A percentile compares a stretch with the other conserved stretches of the same genome.
Conservation (phyloP, 2,329 filamentous ascomycete genomes). For the Microcera coccophila region DNA sequence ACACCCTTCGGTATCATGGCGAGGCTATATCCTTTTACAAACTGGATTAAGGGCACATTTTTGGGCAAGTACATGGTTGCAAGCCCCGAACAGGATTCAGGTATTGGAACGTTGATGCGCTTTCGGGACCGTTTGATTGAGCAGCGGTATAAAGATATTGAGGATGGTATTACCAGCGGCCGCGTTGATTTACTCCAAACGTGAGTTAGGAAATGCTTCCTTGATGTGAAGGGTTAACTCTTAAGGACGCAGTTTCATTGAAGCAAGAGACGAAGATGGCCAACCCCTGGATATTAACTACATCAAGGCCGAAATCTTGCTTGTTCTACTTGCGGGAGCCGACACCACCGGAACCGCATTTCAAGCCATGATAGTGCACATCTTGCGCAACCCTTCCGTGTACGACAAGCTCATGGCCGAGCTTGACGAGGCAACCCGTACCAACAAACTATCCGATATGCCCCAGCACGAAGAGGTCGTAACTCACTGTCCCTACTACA, state of each 20-base stretch:
- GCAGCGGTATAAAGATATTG: too few species aligned
- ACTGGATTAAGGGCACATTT: slow-evolving; percentile 16
- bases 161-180: too few species aligned
- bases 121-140: too few species aligned
- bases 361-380: slow-evolving; percentile 35
- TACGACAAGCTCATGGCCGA: slow-evolving; percentile 25
- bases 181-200: slow-evolving; percentile 54
- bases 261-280: slow-evolving; percentile 10
- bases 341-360: slow-evolving; percentile 49
- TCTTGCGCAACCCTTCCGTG: slow-evolving; percentile 12
- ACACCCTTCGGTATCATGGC: slow-evolving; percentile 13
- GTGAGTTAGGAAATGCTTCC: slow-evolving; percentile 45
- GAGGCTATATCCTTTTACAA: slow-evolving; percentile 15
- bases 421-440: slow-evolving; percentile 14
- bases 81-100: slow-evolving; percentile 47
- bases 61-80: slow-evolving; percentile 19
- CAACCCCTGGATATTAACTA: slow-evolving; percentile 17
- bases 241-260: slow-evolving; percentile 47
- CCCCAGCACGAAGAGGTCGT: slow-evolving; percentile 31
- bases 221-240: slow-evolving; percentile 48
- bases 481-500: slow-evolving; percentile 52
- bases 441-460: slow-evolving; percentile 37
- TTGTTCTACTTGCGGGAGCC: slow-evolving; percentile 37
- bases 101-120: slow-evolving; percentile 55
- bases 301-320: slow-evolving; percentile 20